A percentile compares a stretch with the other conserved stretches of the same genome.
These are phyloP conservation scores for Amyloporia xantha DNA, from an alignment of 768 basidiomycete species.

Conservation along the genomic window DNA sequence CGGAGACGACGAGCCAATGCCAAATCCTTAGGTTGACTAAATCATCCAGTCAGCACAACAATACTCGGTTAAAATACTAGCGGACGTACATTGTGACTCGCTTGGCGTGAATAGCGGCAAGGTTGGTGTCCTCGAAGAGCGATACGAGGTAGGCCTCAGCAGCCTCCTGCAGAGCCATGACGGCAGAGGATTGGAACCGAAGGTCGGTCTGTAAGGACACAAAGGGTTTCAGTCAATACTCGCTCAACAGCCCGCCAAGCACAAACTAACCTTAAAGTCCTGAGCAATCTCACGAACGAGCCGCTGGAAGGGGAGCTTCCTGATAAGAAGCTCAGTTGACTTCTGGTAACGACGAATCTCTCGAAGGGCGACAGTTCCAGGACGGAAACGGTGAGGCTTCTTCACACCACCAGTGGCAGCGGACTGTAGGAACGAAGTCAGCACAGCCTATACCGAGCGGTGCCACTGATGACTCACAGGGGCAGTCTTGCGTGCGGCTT, in stretches of 20 bases:
- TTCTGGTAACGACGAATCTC: constrained; percentile 88
- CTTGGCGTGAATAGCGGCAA: constrained; percentile 84
- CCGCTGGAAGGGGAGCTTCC: constrained; percentile 87
- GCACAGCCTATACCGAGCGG: background rate
- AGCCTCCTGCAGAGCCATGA: constrained; percentile 83
- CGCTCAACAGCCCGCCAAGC: too few species aligned
- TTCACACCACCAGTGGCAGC: constrained; percentile 77
- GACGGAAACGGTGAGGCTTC: constrained; percentile 86
- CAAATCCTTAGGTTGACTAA: constrained; percentile 78
- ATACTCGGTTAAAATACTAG: too few species aligned
- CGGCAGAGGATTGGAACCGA: constrained; percentile 87
- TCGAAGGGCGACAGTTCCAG: constrained; percentile 83
- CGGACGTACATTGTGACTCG: constrained; percentile 60
- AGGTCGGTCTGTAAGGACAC: constrained; percentile 52
- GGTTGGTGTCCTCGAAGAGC: constrained; percentile 75
- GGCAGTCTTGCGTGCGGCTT: constrained; percentile 38
- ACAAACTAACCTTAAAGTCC: constrained; percentile 70
- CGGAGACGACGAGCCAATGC: constrained; percentile 73
- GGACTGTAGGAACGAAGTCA: constrained; percentile 25
- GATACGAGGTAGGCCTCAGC: constrained; percentile 78
- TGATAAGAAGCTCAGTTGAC: constrained; percentile 80
- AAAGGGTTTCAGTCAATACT: background rate
- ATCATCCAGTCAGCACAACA: constrained; percentile 3
- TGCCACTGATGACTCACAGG: constrained; percentile 17
- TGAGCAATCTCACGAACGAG: constrained; percentile 87